A percentile compares a stretch with the other conserved stretches of the same genome.
These are phyloP conservation scores for Prillingera fragicola DNA, from an alignment of 1,284 basidiomycete species.

Conservation along the genomic window DNA sequence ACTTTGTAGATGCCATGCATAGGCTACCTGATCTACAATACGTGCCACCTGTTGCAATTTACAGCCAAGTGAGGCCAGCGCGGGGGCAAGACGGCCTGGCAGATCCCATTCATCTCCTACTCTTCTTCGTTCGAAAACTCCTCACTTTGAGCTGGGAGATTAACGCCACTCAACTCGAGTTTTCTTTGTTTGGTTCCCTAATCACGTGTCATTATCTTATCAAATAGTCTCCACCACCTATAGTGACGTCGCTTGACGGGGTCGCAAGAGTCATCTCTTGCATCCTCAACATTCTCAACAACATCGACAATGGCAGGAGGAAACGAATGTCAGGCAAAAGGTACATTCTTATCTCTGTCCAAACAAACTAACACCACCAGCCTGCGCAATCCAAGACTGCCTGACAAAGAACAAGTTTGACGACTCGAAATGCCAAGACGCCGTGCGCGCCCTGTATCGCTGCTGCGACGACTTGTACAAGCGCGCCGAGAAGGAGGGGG, in stretches of 20 bases:
- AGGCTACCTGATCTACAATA: conserved; percentile 6
- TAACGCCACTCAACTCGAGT: too few species aligned
- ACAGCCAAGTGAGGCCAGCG: not conserved
- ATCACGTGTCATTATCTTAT: not conserved
- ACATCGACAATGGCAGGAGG: not conserved
- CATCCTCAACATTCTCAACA: not conserved
- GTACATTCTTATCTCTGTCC: not conserved
- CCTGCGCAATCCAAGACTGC: conserved; percentile 44
- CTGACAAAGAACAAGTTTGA: conserved; percentile 34
- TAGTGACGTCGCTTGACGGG: too few species aligned
- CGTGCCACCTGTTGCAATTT: not conserved
- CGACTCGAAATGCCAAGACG: conserved; percentile 33
- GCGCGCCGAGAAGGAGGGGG: conserved; percentile 22
- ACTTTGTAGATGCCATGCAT: conserved; percentile 2
- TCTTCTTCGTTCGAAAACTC: too few species aligned
- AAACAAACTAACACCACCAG: conserved; percentile 15
- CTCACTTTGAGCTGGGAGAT: too few species aligned
- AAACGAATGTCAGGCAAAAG: conserved; percentile 3
- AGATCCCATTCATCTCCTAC: too few species aligned
- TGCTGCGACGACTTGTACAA: conserved; percentile 43
- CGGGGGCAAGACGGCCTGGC: too few species aligned
- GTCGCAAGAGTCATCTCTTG: too few species aligned
- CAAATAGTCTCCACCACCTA: not conserved
- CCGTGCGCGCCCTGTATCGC: conserved; percentile 32
- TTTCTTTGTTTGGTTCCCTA: not conserved